phyloP scores from a whole-genome alignment of 2,329 filamentous ascomycete species.

The Graphilbum ipis-grandicollis region DNA sequence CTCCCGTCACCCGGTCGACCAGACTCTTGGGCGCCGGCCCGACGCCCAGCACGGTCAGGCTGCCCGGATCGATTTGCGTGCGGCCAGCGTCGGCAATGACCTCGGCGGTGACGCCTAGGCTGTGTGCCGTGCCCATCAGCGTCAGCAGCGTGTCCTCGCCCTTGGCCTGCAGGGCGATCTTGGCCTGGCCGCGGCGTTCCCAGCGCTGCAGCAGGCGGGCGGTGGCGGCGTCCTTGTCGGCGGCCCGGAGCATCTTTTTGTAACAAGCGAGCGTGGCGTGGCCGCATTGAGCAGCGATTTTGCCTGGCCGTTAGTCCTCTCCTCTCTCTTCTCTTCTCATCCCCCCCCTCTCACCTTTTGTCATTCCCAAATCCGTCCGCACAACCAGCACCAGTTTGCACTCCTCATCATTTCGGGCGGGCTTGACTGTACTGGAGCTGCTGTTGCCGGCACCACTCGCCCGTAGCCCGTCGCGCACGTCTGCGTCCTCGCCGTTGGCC shows the following conservation, averaged over 20 bases:
- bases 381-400: conserved; percentile 92
- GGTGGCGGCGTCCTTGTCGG: conserved; percentile 27
- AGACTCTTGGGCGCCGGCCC: conserved; percentile 69
- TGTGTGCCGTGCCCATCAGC: conserved; percentile 61
- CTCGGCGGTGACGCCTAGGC: conserved; percentile 70
- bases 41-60: conserved; percentile 78
- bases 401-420: conserved; percentile 44
- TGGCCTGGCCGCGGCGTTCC: conserved; percentile 77
- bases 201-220: conserved; percentile 54
- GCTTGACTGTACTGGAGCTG: conserved; percentile 10
- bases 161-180: conserved; percentile 83
- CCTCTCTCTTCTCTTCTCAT: no score
- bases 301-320: no score
- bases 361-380: conserved; percentile 90
- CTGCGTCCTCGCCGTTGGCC: conserved; percentile 42
- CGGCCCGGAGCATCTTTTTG: conserved; percentile 51
- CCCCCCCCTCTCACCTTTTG: no score
- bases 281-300: conserved; percentile 88
- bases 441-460: conserved; percentile 5
- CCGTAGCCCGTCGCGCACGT: conserved; percentile 37
- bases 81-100: conserved; percentile 90
- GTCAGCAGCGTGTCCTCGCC: conserved; percentile 65
- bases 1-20: conserved; percentile 72
- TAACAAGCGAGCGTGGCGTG: conserved; percentile 98
- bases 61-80: conserved; percentile 90